Evolutionary conservation across 2,329 filamentous ascomycete genomes (phyloP).

Genomic region (Colletotrichum brevisporum): DNA sequence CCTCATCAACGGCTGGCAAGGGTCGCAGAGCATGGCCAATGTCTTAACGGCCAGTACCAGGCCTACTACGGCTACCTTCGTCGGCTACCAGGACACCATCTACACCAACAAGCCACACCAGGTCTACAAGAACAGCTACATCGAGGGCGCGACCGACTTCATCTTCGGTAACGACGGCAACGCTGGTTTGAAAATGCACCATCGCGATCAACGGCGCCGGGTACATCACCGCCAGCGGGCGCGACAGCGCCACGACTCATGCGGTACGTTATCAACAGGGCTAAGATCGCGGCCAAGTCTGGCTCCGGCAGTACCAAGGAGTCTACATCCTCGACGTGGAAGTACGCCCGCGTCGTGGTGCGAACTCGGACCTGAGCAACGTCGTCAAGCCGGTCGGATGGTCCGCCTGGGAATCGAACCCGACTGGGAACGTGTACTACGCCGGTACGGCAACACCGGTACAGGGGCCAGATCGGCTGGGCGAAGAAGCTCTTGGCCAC

Average conservation of each 20-base stretch:
- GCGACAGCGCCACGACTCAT: conserved; percentile 54
- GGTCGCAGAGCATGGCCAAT: conserved; percentile 66
- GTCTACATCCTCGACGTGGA: conserved; percentile 63
- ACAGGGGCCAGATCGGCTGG: conserved; percentile 64
- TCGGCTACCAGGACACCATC: conserved; percentile 66
- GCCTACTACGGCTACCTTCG: conserved; percentile 64
- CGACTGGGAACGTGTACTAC: conserved; percentile 67
- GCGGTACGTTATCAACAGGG: conserved; percentile 62
- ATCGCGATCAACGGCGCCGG: conserved; percentile 53
- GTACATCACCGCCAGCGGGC: conserved; percentile 61
- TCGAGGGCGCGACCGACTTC: conserved; percentile 65
- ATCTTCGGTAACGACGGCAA: conserved; percentile 61
- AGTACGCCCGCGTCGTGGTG: conserved; percentile 63
- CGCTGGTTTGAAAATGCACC: conserved; percentile 61
- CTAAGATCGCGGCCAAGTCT: conserved; percentile 55
- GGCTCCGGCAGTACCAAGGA: conserved; percentile 54
- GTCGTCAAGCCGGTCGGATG: conserved; percentile 74
- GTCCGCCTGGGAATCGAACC: conserved; percentile 66
- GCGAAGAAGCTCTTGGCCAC: conserved; percentile 51
- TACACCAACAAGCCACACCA: conserved; percentile 63
- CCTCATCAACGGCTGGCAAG: conserved; percentile 60
- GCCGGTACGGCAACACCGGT: conserved; percentile 71
- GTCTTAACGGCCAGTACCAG: conserved; percentile 59
- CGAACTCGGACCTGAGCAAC: conserved; percentile 61
- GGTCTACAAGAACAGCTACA: conserved; percentile 59